Evolutionary conservation across 2,329 filamentous ascomycete species (phyloP), one percentile per base, ranked within the genome.

Genomic region (Fusarium decemcellulare): DNA sequence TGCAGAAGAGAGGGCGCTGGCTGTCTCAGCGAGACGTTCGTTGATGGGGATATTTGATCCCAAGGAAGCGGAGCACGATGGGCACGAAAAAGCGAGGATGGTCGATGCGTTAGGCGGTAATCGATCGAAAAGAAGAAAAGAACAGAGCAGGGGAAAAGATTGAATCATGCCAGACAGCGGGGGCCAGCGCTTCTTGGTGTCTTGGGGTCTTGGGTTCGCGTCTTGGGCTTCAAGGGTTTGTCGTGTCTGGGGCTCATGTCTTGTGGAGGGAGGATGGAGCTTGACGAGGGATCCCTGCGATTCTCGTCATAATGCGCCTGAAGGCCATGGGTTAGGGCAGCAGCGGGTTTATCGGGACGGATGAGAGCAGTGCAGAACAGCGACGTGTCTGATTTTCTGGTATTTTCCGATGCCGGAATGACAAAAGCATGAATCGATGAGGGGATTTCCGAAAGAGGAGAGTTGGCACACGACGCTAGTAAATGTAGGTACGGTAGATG

Each of bases 141-240:
- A 23, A 23, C 18, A 23, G 23, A 23, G 23, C 23, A 23, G 23
- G 23, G 23, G 23, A 23, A 23, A 42, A 51, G 32, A 44, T 56
- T 30, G 36, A 56, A 60, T 44, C 64, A 56, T 68, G 46, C 52
- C 60, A 46, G 44, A 47, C 44, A 32, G 42, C 67, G 58, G 50
- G 63, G 64, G 44, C 23, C 58, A 8, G 29, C 12, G 40, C 46
- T 40, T 50, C 54, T 68, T 55, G 53, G 51, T 67, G 47, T 67
- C 59, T 57, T 65, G 46, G 30, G 27, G 23, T 23, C 23, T 23
- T 23, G 23, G 23, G 23, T 23, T 57, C 61, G 56, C 36, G 50
- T 57, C 61, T 61, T 67, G 63, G 62, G 50, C 61, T 60, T 52
- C 63, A 55, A 65, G 50, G 56, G 61, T 66, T 68, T 32, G 29